Evolutionary conservation across 2,329 filamentous ascomycete genomes (phyloP).

Genomic region (Arthrobotrys iridis): DNA sequence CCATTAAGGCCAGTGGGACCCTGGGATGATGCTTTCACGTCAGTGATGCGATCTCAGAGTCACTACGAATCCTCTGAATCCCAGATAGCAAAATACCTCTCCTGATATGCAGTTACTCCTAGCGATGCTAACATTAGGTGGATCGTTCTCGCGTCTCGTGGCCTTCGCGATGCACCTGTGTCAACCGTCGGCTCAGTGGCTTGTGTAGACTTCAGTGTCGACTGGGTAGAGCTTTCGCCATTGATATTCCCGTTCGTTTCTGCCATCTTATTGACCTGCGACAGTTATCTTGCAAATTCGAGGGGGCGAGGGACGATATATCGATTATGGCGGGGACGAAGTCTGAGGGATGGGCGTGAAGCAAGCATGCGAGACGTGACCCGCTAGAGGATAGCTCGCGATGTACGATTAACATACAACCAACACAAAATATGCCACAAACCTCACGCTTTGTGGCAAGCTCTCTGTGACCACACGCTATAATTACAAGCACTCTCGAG

Average conservation of each 20-base stretch:
- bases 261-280: conserved; percentile 13
- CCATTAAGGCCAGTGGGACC: conserved; percentile 81
- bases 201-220: conserved; percentile 44
- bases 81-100: conserved; percentile 64
- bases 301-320: neutral
- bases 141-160: conserved; percentile 80
- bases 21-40: too few species aligned
- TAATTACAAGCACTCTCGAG: too few species aligned
- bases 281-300: neutral
- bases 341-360: neutral
- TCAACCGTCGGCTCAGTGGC: conserved; percentile 56
- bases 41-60: too few species aligned
- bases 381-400: neutral
- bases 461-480: too few species aligned
- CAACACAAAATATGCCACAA: conserved; percentile 32
- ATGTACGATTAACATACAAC: neutral
- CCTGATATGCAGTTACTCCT: conserved; percentile 81
- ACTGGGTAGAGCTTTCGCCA: conserved; percentile 43
- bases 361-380: conserved; percentile 13
- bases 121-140: conserved; percentile 82
- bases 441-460: too few species aligned
- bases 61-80: neutral
- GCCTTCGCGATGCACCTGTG: conserved; percentile 66
- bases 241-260: conserved; percentile 47
- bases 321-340: neutral